Evolutionary conservation across 192 early-diverging fungal genomes (phyloP).

Genomic region (Obelidium mucronatum): DNA sequence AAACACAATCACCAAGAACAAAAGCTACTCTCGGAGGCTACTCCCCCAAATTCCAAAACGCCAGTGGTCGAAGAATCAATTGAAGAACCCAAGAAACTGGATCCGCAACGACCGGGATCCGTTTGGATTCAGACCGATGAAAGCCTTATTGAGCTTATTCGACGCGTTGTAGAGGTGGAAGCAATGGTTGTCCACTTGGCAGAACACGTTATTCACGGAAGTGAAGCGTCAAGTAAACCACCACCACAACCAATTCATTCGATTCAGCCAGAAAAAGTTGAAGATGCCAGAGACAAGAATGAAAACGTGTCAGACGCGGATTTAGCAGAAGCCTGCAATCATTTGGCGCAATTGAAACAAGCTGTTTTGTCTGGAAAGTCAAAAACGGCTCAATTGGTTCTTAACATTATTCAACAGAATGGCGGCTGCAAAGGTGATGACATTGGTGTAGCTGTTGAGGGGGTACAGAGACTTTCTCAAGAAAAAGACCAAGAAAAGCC

Average conservation of each 20-base stretch:
- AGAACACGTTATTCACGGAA: neutral
- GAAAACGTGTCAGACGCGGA: neutral
- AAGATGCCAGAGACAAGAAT: neutral
- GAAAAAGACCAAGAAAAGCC: too few relatives aligned
- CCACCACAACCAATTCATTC: neutral
- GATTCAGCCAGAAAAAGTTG: neutral
- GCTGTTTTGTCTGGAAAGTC: neutral
- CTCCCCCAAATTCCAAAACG: too few relatives aligned
- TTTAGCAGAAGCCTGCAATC: neutral
- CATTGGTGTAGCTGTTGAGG: too few relatives aligned
- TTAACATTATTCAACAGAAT: constrained; percentile 4
- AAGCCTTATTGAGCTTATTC: neutral
- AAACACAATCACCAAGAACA: too few relatives aligned
- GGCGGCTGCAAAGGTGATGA: neutral
- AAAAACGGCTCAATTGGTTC: neutral
- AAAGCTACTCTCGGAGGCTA: too few relatives aligned
- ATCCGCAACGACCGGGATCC: neutral
- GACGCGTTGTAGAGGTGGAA: neutral
- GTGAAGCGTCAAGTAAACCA: neutral
- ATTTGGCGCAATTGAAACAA: neutral
- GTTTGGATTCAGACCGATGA: neutral
- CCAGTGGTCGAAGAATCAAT: too few relatives aligned
- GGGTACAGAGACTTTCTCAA: too few relatives aligned
- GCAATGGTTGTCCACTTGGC: neutral
- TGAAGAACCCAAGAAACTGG: too few relatives aligned